A percentile compares a stretch with the other conserved stretches of the same genome.
Conservation (phyloP, 2,329 filamentous ascomycete genomes). For the Penicillium verrucosum region DNA sequence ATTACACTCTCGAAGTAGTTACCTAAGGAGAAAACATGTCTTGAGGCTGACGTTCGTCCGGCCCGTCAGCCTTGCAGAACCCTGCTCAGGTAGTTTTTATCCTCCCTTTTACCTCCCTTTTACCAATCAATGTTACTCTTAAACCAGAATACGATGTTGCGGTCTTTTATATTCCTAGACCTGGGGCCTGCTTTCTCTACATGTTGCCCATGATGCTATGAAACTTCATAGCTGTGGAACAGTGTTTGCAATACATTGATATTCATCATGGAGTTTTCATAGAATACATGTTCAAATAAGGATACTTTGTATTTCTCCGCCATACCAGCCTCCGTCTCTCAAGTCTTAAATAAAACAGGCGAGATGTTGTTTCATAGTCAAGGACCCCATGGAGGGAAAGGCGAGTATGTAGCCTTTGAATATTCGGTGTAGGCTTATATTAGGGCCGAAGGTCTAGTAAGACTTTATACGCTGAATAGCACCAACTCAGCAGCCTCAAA, state of each 20-base stretch:
- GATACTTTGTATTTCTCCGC: too few species aligned
- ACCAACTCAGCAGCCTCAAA: background rate
- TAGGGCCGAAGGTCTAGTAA: background rate
- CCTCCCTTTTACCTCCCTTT: background rate
- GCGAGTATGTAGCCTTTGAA: background rate
- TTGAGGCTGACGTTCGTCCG: background rate
- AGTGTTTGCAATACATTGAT: too few species aligned
- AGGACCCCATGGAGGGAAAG: background rate
- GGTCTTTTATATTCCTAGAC: background rate
- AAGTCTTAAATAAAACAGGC: too few species aligned
- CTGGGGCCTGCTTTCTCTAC: background rate
- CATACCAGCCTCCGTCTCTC: too few species aligned
- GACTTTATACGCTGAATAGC: background rate
- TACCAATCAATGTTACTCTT: background rate
- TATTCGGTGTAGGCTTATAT: background rate
- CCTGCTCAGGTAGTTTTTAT: background rate
- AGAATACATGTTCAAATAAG: too few species aligned
- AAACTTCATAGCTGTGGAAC: too few species aligned
- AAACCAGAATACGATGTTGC: background rate
- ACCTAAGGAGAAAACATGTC: too few species aligned
- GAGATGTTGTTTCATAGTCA: background rate
- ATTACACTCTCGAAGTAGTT: background rate
- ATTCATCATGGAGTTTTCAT: too few species aligned
- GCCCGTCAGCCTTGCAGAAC: background rate
- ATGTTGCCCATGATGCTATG: too few species aligned